phyloP scores from a whole-genome alignment of 2,329 filamentous ascomycete species.

The Dissoconium aciculare region DNA sequence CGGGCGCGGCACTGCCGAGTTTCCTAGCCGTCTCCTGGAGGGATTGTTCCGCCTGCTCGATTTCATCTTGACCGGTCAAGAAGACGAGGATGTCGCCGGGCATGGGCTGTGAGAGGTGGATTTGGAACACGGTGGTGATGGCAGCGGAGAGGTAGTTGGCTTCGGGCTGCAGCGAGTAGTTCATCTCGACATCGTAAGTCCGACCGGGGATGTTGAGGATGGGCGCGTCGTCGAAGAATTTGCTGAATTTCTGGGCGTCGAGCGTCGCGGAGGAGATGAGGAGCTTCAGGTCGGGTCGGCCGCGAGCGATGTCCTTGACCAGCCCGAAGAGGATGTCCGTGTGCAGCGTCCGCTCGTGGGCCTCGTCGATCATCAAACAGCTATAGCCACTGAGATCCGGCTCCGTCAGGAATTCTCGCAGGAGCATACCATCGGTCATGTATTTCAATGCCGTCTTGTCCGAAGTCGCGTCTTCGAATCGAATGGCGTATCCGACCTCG shows the following conservation, averaged over 20 bases:
- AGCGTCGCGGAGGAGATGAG: constrained; percentile 90
- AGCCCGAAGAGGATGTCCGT: constrained; percentile 83
- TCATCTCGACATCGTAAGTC: constrained; percentile 77
- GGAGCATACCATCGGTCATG: constrained; percentile 92
- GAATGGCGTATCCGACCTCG: constrained; percentile 86
- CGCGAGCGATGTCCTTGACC: constrained; percentile 73
- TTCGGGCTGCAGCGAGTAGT: constrained; percentile 80
- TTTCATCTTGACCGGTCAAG: constrained; percentile 90
- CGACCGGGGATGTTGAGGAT: constrained; percentile 92
- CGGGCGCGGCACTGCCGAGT: constrained; percentile 66
- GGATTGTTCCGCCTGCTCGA: constrained; percentile 72
- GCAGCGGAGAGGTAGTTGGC: constrained; percentile 86
- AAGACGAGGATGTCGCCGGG: constrained; percentile 84
- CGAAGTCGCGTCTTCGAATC: constrained; percentile 83
- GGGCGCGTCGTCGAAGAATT: constrained; percentile 82
- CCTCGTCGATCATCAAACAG: constrained; percentile 91
- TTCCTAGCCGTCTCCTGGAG: constrained; percentile 77
- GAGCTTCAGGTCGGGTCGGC: constrained; percentile 71
- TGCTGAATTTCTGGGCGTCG: constrained; percentile 80
- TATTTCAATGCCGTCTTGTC: constrained; percentile 90
- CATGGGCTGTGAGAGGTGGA: constrained; percentile 69
- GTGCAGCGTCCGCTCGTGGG: constrained; percentile 81
- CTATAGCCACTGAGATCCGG: constrained; percentile 71
- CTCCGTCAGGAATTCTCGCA: constrained; percentile 80
- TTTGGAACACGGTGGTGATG: constrained; percentile 88